These are phyloP conservation scores for Pontederia paniculata DNA, from an alignment of 176 grass and related monocot species.

Conservation along the genomic window DNA sequence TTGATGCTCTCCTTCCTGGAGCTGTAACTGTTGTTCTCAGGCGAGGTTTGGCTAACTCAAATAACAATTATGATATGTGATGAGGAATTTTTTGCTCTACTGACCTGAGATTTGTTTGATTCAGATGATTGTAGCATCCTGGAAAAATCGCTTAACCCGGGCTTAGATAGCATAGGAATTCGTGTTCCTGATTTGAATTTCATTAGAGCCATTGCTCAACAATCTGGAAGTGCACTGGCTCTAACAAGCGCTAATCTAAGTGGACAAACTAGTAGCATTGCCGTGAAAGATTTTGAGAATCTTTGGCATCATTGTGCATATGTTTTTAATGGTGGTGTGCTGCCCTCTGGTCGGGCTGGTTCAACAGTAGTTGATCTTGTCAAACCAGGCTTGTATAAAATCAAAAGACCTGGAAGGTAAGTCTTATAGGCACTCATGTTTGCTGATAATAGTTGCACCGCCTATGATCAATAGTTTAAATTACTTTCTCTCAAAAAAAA, in stretches of 20 bases:
- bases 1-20: conserved; percentile 74
- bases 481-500: no score
- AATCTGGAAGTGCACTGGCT: conserved; percentile 73
- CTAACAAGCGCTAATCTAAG: conserved; percentile 91
- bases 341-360: conserved; percentile 71
- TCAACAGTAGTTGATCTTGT: conserved; percentile 85
- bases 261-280: conserved; percentile 56
- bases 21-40: conserved; percentile 80
- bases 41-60: conserved; percentile 49
- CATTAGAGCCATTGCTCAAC: conserved; percentile 53
- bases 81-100: not conserved
- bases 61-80: not conserved
- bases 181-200: conserved; percentile 70
- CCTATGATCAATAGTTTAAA: no score
- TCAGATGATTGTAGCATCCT: conserved; percentile 39
- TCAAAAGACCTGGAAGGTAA: conserved; percentile 88
- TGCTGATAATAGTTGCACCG: not conserved
- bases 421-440: not conserved
- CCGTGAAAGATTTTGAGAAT: conserved; percentile 56
- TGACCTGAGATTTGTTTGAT: not conserved
- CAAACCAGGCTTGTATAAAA: conserved; percentile 63
- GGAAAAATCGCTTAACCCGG: conserved; percentile 77
- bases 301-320: conserved; percentile 72
- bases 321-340: conserved; percentile 69
- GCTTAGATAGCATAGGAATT: conserved; percentile 73